These are phyloP conservation scores for Rostrohypoxylon terebratum DNA, from an alignment of 495 filamentous ascomycete genomes.

Conservation along the genomic window DNA sequence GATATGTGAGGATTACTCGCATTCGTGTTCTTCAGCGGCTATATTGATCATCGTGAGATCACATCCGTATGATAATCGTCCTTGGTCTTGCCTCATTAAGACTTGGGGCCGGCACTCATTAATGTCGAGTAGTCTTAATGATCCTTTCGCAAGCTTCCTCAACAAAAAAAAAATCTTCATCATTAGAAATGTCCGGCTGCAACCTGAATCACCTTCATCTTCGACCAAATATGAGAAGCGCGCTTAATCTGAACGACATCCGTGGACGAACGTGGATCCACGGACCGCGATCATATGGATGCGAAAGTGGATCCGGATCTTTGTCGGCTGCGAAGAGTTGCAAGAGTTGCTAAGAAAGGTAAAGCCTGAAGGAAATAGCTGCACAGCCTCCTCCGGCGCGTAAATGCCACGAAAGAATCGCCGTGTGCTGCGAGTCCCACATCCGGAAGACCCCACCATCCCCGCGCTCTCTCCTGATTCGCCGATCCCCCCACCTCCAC, in stretches of 20 bases:
- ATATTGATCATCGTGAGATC: conserved; percentile 21
- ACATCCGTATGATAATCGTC: conserved; percentile 36
- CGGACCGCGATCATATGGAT: neutral
- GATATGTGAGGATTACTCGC: neutral
- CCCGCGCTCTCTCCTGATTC: conserved; percentile 23
- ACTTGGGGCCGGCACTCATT: neutral
- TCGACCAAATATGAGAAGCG: conserved; percentile 13
- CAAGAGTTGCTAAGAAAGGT: neutral
- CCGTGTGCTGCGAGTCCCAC: neutral
- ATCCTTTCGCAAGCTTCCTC: conserved; percentile 17
- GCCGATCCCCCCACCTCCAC: conserved; percentile 13
- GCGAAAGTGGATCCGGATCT: neutral
- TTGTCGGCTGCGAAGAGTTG: neutral
- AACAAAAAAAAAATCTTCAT: conserved; percentile 16
- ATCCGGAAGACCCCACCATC: conserved; percentile 2
- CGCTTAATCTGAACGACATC: conserved; percentile 17
- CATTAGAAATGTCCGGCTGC: neutral
- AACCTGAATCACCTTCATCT: conserved; percentile 3
- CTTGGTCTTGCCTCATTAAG: conserved; percentile 32
- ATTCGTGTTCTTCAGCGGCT: conserved; percentile 27
- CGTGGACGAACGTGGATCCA: neutral
- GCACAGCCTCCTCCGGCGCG: conserved; percentile 35
- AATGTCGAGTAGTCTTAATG: neutral
- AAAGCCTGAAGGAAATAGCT: neutral
- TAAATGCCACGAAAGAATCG: conserved; percentile 20